Percentiles rank a stretch among this genome's conserved stretches.
These are phyloP conservation scores for Neurospora sp. DNA, from an alignment of 2,329 filamentous ascomycete species.

Conservation along the genomic window DNA sequence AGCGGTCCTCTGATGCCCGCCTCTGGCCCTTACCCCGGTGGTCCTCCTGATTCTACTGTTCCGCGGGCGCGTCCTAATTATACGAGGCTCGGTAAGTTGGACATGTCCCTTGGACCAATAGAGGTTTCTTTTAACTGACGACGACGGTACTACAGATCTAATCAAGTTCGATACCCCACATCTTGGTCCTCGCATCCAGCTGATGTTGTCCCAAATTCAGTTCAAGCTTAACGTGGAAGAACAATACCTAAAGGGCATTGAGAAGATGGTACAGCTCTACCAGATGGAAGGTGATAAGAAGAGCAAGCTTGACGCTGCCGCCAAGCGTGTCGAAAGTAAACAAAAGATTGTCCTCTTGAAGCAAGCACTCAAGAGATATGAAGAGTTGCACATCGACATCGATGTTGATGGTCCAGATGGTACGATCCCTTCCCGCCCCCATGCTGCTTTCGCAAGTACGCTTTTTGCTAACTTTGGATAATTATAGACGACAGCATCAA, in stretches of 20 bases:
- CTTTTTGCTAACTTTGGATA: constrained; percentile 3
- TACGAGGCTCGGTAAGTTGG: constrained; percentile 76
- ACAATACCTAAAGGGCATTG: constrained; percentile 96
- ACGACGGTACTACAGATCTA: constrained; percentile 53
- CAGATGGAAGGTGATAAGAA: constrained; percentile 96
- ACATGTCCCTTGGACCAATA: neutral
- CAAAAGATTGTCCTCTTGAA: constrained; percentile 95
- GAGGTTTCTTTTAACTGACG: neutral
- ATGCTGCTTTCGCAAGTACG: neutral
- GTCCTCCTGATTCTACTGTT: constrained; percentile 55
- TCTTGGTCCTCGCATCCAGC: constrained; percentile 91
- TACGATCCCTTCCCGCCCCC: constrained; percentile 32
- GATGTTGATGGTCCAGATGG: constrained; percentile 75
- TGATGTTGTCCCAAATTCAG: constrained; percentile 97
- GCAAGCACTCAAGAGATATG: constrained; percentile 92
- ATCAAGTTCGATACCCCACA: constrained; percentile 98
- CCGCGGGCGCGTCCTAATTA: constrained; percentile 80
- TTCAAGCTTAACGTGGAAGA: constrained; percentile 99
- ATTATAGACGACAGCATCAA: constrained; percentile 85
- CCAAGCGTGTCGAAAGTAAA: constrained; percentile 83
- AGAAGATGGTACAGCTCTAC: constrained; percentile 98
- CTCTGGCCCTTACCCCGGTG: constrained; percentile 66
- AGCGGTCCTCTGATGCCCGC: constrained; percentile 65
- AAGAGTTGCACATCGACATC: constrained; percentile 92
- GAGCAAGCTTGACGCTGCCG: constrained; percentile 87